Conservation (phyloP, 2,329 filamentous ascomycete species). For the Trichothecium sympodiale region DNA sequence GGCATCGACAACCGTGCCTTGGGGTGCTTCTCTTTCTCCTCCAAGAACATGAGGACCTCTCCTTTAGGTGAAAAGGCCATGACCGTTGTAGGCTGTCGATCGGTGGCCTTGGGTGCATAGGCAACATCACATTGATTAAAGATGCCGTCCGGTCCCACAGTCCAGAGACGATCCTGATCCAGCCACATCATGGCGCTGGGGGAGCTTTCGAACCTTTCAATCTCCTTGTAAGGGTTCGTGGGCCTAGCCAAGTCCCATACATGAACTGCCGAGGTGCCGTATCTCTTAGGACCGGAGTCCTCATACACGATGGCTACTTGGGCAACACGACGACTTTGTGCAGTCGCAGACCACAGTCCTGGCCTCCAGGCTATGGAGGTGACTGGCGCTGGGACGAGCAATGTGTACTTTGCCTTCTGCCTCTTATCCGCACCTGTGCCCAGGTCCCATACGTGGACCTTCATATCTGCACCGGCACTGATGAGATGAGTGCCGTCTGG, state of each 20-base stretch:
- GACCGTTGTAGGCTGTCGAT: constrained; percentile 49
- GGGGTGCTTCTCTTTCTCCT: constrained; percentile 38
- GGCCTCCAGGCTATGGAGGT: constrained; percentile 52
- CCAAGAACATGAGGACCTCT: constrained; percentile 50
- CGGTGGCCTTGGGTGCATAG: constrained; percentile 51
- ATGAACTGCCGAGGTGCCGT: constrained; percentile 48
- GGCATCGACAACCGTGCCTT: constrained; percentile 29
- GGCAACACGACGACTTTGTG: constrained; percentile 46
- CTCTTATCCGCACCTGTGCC: constrained; percentile 48
- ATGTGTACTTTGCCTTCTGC: constrained; percentile 52
- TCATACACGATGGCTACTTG: constrained; percentile 54
- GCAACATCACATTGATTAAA: constrained; percentile 57
- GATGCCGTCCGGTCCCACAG: constrained; percentile 47
- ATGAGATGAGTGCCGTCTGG: constrained; percentile 55
- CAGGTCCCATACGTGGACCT: constrained; percentile 56
- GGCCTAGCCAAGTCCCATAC: constrained; percentile 60
- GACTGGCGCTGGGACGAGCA: constrained; percentile 50
- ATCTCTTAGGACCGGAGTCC: constrained; percentile 39
- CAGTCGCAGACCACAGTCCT: constrained; percentile 52
- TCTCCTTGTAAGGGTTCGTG: constrained; percentile 55
- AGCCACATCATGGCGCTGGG: constrained; percentile 52
- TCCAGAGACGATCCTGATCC: constrained; percentile 55
- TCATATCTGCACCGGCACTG: constrained; percentile 50
- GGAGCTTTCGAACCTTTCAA: constrained; percentile 47
- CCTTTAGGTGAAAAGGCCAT: constrained; percentile 50